Evolutionary conservation across 345 rosid genomes (phyloP).

Genomic region (Populus alba): DNA sequence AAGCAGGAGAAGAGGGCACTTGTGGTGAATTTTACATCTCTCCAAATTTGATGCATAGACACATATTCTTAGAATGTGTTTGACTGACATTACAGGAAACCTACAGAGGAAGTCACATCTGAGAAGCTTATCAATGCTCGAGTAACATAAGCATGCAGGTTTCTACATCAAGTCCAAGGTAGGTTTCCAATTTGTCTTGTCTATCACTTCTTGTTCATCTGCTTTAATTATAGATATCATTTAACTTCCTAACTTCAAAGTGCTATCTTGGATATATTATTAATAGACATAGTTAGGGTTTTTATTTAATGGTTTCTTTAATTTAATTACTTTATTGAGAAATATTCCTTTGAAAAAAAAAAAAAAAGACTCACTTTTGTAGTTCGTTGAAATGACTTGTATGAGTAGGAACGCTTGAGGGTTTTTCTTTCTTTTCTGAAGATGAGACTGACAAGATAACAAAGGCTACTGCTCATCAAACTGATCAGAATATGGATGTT

Average conservation of each 20-base stretch:
- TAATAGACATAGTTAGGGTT: conserved; percentile 17
- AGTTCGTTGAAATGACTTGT: conserved; percentile 4
- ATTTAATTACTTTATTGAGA: not conserved
- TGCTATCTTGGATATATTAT: not conserved
- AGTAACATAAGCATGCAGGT: conserved; percentile 44
- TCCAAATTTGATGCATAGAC: not conserved
- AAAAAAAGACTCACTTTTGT: not conserved
- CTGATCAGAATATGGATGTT: conserved; percentile 49
- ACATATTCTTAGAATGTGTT: not conserved
- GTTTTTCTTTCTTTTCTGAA: conserved; percentile 76
- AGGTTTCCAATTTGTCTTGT: conserved; percentile 19
- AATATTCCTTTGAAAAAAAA: not conserved
- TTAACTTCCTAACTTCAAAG: not conserved
- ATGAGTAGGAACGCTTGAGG: conserved; percentile 76
- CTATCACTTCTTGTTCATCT: not conserved
- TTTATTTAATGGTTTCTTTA: not conserved
- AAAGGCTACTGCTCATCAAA: conserved; percentile 42
- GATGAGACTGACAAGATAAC: conserved; percentile 66
- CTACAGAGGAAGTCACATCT: conserved; percentile 45
- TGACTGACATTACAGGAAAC: conserved; percentile 42
- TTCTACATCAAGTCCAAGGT: conserved; percentile 80
- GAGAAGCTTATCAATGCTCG: conserved; percentile 51
- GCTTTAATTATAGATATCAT: not conserved
- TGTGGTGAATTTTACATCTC: not conserved
- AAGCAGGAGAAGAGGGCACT: conserved; percentile 3